Evolutionary conservation across 2,329 filamentous ascomycete genomes (phyloP).

Genomic region (Neospermospora avenae): DNA sequence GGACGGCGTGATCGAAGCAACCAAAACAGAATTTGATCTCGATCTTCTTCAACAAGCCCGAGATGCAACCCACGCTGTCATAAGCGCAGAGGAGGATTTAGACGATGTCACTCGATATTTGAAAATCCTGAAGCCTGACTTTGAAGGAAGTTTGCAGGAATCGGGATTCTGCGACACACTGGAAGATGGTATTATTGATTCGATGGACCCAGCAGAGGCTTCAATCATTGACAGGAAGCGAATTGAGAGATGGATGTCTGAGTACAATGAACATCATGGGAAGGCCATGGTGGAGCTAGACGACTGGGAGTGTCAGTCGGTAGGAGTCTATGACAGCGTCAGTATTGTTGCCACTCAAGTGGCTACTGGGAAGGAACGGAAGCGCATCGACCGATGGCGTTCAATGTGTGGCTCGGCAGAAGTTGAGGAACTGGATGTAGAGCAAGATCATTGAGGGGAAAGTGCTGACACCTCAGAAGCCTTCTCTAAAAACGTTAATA

Average conservation of each 20-base stretch:
- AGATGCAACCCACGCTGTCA: not conserved
- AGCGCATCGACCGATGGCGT: not conserved
- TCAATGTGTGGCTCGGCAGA: not conserved
- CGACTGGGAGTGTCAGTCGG: not conserved
- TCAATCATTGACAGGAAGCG: not conserved
- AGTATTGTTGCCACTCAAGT: not conserved
- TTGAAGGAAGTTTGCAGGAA: not conserved
- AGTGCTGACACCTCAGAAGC: not conserved
- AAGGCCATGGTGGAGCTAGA: not conserved
- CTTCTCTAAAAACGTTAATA: not conserved
- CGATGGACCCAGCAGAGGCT: not conserved
- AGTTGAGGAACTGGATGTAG: too few relatives aligned
- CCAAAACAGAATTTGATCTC: not conserved
- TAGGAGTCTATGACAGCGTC: not conserved
- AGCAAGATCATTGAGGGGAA: not conserved
- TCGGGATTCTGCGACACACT: not conserved
- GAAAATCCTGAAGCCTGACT: not conserved
- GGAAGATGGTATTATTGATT: not conserved
- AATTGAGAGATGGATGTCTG: not conserved
- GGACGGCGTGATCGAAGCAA: not conserved
- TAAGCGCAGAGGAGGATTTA: not conserved
- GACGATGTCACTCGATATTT: not conserved
- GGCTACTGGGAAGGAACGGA: not conserved
- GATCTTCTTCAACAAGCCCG: not conserved
- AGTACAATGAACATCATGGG: not conserved